Conservation (phyloP, 148 eudicot genomes). For the Talinum fruticosum region DNA sequence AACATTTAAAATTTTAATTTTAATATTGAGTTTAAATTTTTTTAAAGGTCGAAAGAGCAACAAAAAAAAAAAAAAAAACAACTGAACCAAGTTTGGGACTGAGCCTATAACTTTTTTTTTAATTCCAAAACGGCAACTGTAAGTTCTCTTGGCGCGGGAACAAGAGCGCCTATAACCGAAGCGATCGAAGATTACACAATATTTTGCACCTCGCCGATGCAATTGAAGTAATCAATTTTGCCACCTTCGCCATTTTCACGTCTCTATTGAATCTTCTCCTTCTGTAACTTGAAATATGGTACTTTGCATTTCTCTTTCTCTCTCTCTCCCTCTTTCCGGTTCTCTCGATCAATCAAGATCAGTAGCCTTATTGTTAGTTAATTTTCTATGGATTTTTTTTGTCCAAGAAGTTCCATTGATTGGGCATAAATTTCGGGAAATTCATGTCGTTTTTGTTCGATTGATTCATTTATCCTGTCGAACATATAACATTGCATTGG, state of each 20-base stretch:
- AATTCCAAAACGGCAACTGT: neutral
- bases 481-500: neutral
- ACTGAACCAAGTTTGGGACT: too few relatives aligned
- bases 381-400: neutral
- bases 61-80: too few relatives aligned
- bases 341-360: neutral
- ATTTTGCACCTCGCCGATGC: too few relatives aligned
- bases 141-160: neutral
- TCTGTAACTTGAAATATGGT: slow-evolving; percentile 4
- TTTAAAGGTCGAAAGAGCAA: too few relatives aligned
- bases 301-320: neutral
- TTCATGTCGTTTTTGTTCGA: neutral
- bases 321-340: neutral
- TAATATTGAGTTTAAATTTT: too few relatives aligned
- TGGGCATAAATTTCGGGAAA: neutral
- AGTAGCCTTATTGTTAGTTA: neutral
- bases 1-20: too few relatives aligned
- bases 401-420: neutral
- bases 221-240: too few relatives aligned
- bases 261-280: neutral
- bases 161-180: neutral
- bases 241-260: neutral
- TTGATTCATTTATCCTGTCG: neutral
- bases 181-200: neutral
- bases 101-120: too few relatives aligned